Base-by-base conservation (phyloP, 495 filamentous ascomycete species). In the Trichocladium uniseriatum region DNA sequence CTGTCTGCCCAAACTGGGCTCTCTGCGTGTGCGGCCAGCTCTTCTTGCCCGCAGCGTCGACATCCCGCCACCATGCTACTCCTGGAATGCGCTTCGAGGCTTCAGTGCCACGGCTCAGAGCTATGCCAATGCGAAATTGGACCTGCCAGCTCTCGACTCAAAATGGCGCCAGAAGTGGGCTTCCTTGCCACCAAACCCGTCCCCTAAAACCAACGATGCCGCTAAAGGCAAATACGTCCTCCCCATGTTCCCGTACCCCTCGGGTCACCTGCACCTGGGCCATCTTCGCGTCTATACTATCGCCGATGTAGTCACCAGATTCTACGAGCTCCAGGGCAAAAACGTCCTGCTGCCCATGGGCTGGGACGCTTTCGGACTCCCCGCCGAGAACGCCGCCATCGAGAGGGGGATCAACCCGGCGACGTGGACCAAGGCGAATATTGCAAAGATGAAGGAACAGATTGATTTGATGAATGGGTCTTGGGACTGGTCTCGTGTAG, bases 231-330 rank as follows among this genome's bases (percentile, higher is more conserved):
- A 78, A 56, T 95, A 91, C 60, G 78, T 94, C 55, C 70, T 92
- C 18, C 83, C 89, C 47, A 95, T 95, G 89, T 94, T 94, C 58
- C 89, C 89, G 2, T 95, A 95, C 63, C 89, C 89, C 2, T 94
- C 89, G 0, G 89, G 89, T 8, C 81, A 81, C 22, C 76, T 95
- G n/a, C 89, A 95, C 63, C 80, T 95, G 58, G 89, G 89, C 14
- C 89, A 95, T 63, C 72, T 94, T 13, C 79, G 89, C 2, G 86
- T 92, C 39, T 95, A 94, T 70, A 90, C 89, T 15, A 90, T 95
- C 50, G 86, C 88, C 32, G 89, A 95, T 68, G 83, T 89, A 3
- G 66, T 95, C 27, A 79, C 87, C 14, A 75, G 89, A 13, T 94
- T 84, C 56, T 80, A 82, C 55, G 78, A 75, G 8, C 83, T 94